Evolutionary conservation across 306 rosid genomes (phyloP).

Genomic region (Rubus idaeus): DNA sequence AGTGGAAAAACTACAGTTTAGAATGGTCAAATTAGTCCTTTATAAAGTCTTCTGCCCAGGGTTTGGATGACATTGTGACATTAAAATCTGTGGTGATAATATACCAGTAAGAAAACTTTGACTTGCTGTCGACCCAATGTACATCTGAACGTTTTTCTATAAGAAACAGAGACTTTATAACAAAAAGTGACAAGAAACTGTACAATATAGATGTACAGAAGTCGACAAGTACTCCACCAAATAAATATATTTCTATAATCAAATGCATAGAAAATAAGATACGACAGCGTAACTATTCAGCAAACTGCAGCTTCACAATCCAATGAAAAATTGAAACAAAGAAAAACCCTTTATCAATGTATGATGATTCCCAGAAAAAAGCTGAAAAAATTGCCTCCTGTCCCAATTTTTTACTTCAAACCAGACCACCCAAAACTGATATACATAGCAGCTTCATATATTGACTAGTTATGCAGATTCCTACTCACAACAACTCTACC

Average conservation of each 20-base stretch:
- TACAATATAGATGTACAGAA: background rate
- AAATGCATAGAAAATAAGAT: background rate
- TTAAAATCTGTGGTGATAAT: background rate
- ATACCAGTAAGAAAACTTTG: background rate
- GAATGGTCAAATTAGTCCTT: background rate
- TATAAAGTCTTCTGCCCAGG: background rate
- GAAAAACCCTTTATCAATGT: background rate
- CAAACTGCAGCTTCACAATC: background rate
- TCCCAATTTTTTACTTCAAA: background rate
- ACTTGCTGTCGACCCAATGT: background rate
- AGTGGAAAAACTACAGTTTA: background rate
- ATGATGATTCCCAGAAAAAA: background rate
- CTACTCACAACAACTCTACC: too few species aligned
- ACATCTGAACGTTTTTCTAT: background rate
- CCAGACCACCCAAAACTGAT: background rate
- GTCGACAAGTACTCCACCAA: background rate
- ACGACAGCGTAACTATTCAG: too few species aligned
- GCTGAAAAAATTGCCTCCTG: background rate
- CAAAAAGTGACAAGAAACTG: background rate
- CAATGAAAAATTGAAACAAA: background rate
- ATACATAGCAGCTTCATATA: background rate
- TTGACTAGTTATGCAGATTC: too few species aligned
- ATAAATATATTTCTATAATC: background rate
- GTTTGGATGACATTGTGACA: background rate
- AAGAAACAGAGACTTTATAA: background rate